Base-by-base conservation (phyloP, 371 early-diverging fungal species). In the Mortierella sp. region DNA sequence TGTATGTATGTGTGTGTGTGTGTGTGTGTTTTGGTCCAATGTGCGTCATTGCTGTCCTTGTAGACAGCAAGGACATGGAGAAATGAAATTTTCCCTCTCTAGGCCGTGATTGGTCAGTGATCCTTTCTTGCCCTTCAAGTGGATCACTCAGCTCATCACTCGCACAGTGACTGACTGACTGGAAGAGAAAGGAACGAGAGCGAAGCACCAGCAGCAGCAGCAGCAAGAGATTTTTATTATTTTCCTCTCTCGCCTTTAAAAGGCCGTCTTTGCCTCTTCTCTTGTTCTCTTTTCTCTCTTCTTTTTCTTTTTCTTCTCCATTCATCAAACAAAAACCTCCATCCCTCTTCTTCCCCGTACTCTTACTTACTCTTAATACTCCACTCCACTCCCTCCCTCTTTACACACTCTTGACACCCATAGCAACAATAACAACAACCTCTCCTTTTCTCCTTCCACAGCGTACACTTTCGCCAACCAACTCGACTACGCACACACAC, bases 391-490 rank as follows among this genome's bases (percentile, higher is more conserved):
- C 75, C 24, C 10, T 31, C 58, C 9, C 52, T 7, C 57, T 31
- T 5, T 38, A 38, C 72, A 57, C 65, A 44, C 52, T 26, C 60
- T 8, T n/a, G 47, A 52, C 50, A 50, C 58, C 19, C 52, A 38
- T 5, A 38, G 42, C 42, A 38, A 38, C 42, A 3, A 5, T 5
- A 38, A 5, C 42, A 38, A 38, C 42, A 38, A 38, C 42, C 26
- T 48, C 72, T 34, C 21, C 34, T 57, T 68, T 45, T 73, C 34
- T 63, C 58, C 50, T 42, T 19, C 45, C 72, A 58, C 70, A 57
- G 42, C 42, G 1, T 38, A 38, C 42, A 38, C 42, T 38, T 5
- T 38, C 42, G 5, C 42, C 5, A 1, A 5, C 42, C 42, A n/a
- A n/a, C 42, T 38, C 42, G 42, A 38, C 74, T 55, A 38, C 42